Evolutionary conservation across 2,329 filamentous ascomycete species (phyloP), one percentile per base, ranked within the genome.

Genomic region (Xylaria sp.): DNA sequence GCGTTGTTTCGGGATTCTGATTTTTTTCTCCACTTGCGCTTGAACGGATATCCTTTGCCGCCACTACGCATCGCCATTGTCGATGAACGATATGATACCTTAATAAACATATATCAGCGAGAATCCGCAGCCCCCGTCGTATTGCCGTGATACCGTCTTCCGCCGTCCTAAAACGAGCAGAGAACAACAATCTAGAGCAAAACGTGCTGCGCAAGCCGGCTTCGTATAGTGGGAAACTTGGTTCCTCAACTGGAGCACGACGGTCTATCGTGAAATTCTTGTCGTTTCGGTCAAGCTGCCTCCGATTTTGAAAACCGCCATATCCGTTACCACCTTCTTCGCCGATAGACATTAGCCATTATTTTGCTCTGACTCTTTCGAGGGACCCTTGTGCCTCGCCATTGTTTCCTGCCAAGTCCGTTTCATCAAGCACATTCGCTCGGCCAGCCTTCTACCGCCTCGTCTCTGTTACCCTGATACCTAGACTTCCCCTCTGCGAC

Each of bases 1-100:
- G 20, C 22, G 17, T 17, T 44, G 39, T 51, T 47, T 61, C 50
- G 56, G 51, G 20, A 15, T 54, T 53, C 27, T 58, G n/a, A 50
- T 20, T 61, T 22, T 45, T 27, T 36, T 11, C 15, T 22, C 53
- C 5, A 17, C 39, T 33, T 38, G 47, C 27, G 20, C 36, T 54
- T 31, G 9, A 36, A 64, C 49, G 20, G 51, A 20, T 10, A 63
- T 27, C 25, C 11, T 27, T 36, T 36, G 9, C 33, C 42, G n/a
- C 42, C 56, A 10, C 33, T 50, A 27, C 22, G 36, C 17, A 38
- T 11, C 20, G 22, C n/a, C 17, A 17, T 42, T 17, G 10, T 25
- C 33, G 20, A 62, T 22, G 22, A 36, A 55, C 57, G 33, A 61
- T 27, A 56, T 53, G 36, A 50, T 29, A 55, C 17, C 17, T 5